Conservation (phyloP, 495 filamentous ascomycete genomes). For the Xylaria venustula region DNA sequence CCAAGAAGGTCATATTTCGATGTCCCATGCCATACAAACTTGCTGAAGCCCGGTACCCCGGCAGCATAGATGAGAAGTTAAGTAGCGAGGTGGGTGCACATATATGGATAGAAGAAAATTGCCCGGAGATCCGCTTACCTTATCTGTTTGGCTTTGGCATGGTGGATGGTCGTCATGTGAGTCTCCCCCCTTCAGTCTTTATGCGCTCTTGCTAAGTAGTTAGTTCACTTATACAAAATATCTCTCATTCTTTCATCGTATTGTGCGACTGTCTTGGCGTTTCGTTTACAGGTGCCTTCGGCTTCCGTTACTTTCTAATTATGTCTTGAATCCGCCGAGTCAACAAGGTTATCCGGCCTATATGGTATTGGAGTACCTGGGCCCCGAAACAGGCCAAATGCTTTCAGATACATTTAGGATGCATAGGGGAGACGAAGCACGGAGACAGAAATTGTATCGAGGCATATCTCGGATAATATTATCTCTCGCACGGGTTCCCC, state of each 20-base stretch:
- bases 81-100: slow-evolving; percentile 37
- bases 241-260: background rate
- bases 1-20: slow-evolving; percentile 27
- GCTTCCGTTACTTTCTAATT: background rate
- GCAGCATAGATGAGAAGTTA: slow-evolving; percentile 41
- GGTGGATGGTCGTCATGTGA: slow-evolving; percentile 14
- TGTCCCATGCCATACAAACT: slow-evolving; percentile 36
- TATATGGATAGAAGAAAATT: slow-evolving; percentile 37
- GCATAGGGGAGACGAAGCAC: slow-evolving; percentile 18
- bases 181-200: slow-evolving; percentile 6
- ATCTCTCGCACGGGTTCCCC: slow-evolving; percentile 27
- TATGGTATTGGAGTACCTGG: slow-evolving; percentile 24
- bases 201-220: slow-evolving; percentile 1
- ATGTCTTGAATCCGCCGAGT: background rate
- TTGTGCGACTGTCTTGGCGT: background rate
- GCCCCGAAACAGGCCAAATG: slow-evolving; percentile 27
- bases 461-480: slow-evolving; percentile 32
- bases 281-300: background rate
- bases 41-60: slow-evolving; percentile 30
- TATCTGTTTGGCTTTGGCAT: slow-evolving; percentile 39
- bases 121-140: slow-evolving; percentile 33
- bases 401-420: slow-evolving; percentile 33
- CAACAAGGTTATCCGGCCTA: slow-evolving; percentile 15
- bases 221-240: background rate
- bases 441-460: slow-evolving; percentile 28